Conservation (phyloP, 2,329 filamentous ascomycete species). For the Botrytis medusae region DNA sequence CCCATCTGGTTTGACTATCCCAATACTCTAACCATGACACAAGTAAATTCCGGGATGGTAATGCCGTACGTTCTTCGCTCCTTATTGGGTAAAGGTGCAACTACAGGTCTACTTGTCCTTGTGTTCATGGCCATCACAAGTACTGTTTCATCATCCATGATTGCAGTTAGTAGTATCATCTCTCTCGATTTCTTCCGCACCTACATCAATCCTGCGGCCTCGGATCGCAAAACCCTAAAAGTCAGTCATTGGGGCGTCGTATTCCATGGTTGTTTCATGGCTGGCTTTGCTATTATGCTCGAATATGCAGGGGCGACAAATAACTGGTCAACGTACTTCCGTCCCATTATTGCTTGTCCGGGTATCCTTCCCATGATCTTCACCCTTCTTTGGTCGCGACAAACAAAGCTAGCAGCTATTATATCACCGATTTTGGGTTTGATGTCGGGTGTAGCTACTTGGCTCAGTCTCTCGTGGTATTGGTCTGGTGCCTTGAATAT, state of each 20-base stretch:
- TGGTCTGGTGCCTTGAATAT: slow-evolving; percentile 45
- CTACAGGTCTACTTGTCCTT: slow-evolving; percentile 45
- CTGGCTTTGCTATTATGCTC: slow-evolving; percentile 48
- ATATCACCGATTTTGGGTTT: slow-evolving; percentile 52
- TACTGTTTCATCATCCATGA: slow-evolving; percentile 51
- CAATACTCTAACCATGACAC: slow-evolving; percentile 29
- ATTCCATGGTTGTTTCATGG: slow-evolving; percentile 49
- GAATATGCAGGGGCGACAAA: slow-evolving; percentile 51
- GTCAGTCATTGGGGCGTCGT: slow-evolving; percentile 50
- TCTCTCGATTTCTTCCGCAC: slow-evolving; percentile 52
- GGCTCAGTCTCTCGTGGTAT: slow-evolving; percentile 50
- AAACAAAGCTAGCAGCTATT: slow-evolving; percentile 49
- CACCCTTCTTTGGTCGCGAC: slow-evolving; percentile 45
- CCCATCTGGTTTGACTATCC: slow-evolving; percentile 45
- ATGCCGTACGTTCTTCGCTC: slow-evolving; percentile 39
- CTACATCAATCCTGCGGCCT: slow-evolving; percentile 46
- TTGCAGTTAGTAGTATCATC: slow-evolving; percentile 52
- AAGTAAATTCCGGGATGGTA: slow-evolving; percentile 34
- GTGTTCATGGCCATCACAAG: slow-evolving; percentile 54
- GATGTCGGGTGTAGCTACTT: slow-evolving; percentile 51
- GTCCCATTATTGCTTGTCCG: slow-evolving; percentile 27
- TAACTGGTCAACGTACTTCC: slow-evolving; percentile 41
- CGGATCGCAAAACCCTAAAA: slow-evolving; percentile 44
- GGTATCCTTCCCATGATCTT: slow-evolving; percentile 39
- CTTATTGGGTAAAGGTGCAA: slow-evolving; percentile 36